phyloP scores from a whole-genome alignment of 495 filamentous ascomycete genomes.

The Lasiosphaeria ovina region DNA sequence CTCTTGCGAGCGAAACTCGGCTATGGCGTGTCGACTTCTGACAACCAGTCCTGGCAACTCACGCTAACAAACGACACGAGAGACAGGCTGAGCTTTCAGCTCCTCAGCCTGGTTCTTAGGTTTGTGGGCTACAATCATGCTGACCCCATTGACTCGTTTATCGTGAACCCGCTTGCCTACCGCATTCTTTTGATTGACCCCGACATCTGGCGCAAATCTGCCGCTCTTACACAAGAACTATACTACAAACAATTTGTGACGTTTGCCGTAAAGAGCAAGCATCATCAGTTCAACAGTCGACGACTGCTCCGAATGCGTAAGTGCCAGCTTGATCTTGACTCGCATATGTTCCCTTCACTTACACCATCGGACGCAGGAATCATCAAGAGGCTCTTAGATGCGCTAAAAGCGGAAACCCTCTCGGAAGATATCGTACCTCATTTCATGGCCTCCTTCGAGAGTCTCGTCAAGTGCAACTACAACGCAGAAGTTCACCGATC shows the following conservation, averaged over 20 bases:
- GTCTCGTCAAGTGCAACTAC: slow-evolving; percentile 72
- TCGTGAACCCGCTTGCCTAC: slow-evolving; percentile 93
- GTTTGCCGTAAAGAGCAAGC: slow-evolving; percentile 81
- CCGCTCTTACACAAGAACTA: slow-evolving; percentile 67
- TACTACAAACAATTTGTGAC: slow-evolving; percentile 90
- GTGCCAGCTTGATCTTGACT: slow-evolving; percentile 33
- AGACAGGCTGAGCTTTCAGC: slow-evolving; percentile 62
- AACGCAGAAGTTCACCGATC: slow-evolving; percentile 80
- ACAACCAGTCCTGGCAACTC: slow-evolving; percentile 39
- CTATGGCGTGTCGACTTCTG: slow-evolving; percentile 42
- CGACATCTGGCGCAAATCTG: slow-evolving; percentile 84
- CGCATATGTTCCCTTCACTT: slow-evolving; percentile 14
- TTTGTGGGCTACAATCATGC: slow-evolving; percentile 85
- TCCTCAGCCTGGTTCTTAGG: slow-evolving; percentile 72
- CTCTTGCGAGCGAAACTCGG: slow-evolving; percentile 76
- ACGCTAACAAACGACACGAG: slow-evolving; percentile 51
- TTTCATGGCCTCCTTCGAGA: slow-evolving; percentile 74
- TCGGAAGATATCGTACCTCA: slow-evolving; percentile 64
- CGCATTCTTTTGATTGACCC: slow-evolving; percentile 86
- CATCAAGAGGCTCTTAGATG: slow-evolving; percentile 84
- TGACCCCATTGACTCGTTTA: slow-evolving; percentile 78
- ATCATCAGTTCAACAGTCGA: slow-evolving; percentile 86
- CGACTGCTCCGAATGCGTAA: slow-evolving; percentile 86
- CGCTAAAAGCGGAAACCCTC: slow-evolving; percentile 80
- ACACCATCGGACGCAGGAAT: slow-evolving; percentile 58